A percentile compares a stretch with the other conserved stretches of the same genome.
These are phyloP conservation scores for Colletotrichum siamense DNA, from an alignment of 2,329 filamentous ascomycete species.

Conservation along the genomic window DNA sequence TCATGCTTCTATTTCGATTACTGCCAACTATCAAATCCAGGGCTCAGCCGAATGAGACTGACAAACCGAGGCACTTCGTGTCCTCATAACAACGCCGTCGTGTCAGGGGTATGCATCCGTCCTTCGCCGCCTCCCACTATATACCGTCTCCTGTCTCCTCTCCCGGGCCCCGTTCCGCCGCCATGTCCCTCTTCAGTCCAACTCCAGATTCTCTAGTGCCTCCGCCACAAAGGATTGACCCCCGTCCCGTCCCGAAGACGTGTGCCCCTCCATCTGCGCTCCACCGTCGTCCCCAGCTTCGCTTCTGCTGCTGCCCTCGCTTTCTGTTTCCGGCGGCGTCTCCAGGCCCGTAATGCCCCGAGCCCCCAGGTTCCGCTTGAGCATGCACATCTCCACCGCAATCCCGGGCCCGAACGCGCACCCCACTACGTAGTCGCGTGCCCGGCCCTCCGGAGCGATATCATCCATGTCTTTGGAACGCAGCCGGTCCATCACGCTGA, in stretches of 20 bases:
- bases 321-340: constrained; percentile 61
- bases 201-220: constrained; percentile 26
- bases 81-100: constrained; percentile 2
- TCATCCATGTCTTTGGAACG: constrained; percentile 65
- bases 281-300: constrained; percentile 41
- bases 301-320: constrained; percentile 49
- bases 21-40: neutral
- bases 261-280: neutral
- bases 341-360: constrained; percentile 43
- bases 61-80: neutral
- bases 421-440: constrained; percentile 65
- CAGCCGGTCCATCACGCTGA: constrained; percentile 69
- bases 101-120: constrained; percentile 4
- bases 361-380: constrained; percentile 53
- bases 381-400: constrained; percentile 70
- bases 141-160: neutral
- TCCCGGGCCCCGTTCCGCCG: neutral
- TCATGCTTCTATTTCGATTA: neutral
- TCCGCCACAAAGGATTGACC: constrained; percentile 24
- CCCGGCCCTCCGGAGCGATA: constrained; percentile 53
- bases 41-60: neutral
- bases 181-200: constrained; percentile 21
- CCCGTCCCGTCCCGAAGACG: constrained; percentile 1
- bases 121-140: neutral
- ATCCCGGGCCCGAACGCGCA: constrained; percentile 76